These are phyloP conservation scores for Spatholobus suberectus DNA, from an alignment of 306 rosid genomes.

Conservation along the genomic window DNA sequence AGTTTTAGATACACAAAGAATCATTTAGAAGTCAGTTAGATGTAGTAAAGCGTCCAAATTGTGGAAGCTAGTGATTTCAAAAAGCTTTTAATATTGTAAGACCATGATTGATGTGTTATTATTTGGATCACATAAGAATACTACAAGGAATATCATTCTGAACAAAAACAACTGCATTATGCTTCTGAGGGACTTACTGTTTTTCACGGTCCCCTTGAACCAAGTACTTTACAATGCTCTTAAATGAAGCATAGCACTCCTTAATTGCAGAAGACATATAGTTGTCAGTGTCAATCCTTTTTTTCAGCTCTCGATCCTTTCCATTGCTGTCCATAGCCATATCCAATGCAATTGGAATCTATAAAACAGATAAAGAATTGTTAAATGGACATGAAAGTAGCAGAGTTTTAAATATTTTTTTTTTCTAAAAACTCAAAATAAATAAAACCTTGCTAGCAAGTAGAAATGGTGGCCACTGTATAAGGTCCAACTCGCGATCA, in stretches of 20 bases:
- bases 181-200: constrained; percentile 57
- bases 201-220: constrained; percentile 84
- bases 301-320: constrained; percentile 86
- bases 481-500: constrained; percentile 81
- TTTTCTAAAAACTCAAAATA: no score
- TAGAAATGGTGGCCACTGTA: constrained; percentile 97
- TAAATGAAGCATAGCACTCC: constrained; percentile 94
- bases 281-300: constrained; percentile 71
- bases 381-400: constrained; percentile 14
- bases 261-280: constrained; percentile 95
- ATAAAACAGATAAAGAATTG: constrained; percentile 35
- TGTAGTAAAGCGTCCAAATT: neutral
- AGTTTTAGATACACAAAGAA: constrained; percentile 14
- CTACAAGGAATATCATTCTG: constrained; percentile 8
- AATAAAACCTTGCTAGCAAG: constrained; percentile 99
- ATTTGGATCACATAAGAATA: neutral
- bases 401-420: no score
- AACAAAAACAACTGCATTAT: constrained; percentile 17
- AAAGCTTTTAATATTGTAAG: neutral
- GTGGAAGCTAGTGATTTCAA: neutral
- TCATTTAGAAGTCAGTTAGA: neutral
- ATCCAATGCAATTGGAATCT: constrained; percentile 98
- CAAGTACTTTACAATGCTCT: constrained; percentile 69
- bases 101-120: neutral
- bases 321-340: constrained; percentile 99